These are phyloP conservation scores for Phialemoniopsis sp. DNA, from an alignment of 2,329 filamentous ascomycete species.

Conservation along the genomic window DNA sequence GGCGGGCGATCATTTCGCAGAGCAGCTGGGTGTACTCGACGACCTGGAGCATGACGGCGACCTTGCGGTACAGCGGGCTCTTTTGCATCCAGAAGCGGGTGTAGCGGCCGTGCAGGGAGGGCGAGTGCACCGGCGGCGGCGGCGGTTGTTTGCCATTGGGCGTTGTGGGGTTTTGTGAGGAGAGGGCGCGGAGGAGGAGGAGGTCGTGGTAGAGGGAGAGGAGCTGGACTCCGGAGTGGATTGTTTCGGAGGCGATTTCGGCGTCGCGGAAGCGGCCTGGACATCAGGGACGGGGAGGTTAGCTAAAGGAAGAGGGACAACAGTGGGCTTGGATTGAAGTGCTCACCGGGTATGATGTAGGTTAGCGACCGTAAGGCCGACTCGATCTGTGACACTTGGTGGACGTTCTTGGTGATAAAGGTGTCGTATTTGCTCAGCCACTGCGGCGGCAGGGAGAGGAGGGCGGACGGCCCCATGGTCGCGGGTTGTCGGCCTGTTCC, in stretches of 20 bases:
- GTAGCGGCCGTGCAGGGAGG: conserved; percentile 60
- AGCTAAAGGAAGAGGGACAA: too few species aligned
- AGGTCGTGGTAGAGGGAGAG: conserved; percentile 91
- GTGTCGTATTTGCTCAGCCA: conserved; percentile 74
- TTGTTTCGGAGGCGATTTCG: conserved; percentile 88
- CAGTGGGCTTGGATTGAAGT: too few species aligned
- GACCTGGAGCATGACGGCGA: conserved; percentile 80
- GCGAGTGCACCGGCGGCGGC: conserved; percentile 48
- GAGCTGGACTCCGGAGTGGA: conserved; percentile 84
- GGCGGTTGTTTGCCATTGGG: conserved; percentile 37
- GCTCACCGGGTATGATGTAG: conserved; percentile 83
- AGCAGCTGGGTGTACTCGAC: conserved; percentile 92
- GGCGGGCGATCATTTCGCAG: conserved; percentile 96
- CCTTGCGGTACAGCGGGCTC: conserved; percentile 69
- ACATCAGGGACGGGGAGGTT: neutral
- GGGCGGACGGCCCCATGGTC: conserved; percentile 7
- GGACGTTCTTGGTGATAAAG: conserved; percentile 92
- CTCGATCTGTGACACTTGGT: conserved; percentile 92
- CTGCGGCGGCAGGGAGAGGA: conserved; percentile 56
- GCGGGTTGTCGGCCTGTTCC: neutral
- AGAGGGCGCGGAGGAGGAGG: conserved; percentile 65
- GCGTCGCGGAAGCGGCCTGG: conserved; percentile 81
- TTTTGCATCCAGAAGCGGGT: conserved; percentile 63
- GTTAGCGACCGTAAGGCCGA: conserved; percentile 87
- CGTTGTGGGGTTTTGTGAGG: conserved; percentile 31